Conservation (phyloP, 805 yeast species). For the Kluyveromyces aestuarii region DNA sequence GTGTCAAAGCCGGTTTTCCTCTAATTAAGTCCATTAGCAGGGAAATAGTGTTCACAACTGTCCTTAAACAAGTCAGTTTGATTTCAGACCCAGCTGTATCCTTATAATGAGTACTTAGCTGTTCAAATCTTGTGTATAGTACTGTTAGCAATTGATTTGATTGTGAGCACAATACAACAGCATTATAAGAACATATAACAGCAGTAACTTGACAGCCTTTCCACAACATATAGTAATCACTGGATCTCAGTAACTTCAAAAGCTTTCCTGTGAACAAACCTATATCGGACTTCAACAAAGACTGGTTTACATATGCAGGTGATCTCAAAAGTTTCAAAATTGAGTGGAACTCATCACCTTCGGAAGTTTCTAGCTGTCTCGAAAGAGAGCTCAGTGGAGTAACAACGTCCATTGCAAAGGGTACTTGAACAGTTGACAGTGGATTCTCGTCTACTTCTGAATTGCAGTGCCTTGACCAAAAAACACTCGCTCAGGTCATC, state of each 20-base stretch:
- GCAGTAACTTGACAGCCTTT: constrained; percentile 46
- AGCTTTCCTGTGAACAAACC: constrained; percentile 28
- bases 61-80: constrained; percentile 17
- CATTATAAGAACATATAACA: constrained; percentile 33
- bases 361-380: constrained; percentile 18
- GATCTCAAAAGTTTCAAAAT: constrained; percentile 20
- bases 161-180: constrained; percentile 27
- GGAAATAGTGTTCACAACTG: constrained; percentile 24
- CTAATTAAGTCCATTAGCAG: constrained; percentile 38
- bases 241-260: constrained; percentile 36
- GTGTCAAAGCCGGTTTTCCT: constrained; percentile 74
- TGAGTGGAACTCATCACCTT: constrained; percentile 23
- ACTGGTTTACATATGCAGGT: constrained; percentile 22
- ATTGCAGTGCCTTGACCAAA: too few relatives aligned
- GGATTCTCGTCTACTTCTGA: neutral
- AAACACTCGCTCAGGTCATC: too few relatives aligned
- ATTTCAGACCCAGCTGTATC: constrained; percentile 14
- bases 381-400: constrained; percentile 20
- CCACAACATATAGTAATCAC: constrained; percentile 43
- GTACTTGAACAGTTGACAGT: neutral
- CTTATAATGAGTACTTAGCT: constrained; percentile 15
- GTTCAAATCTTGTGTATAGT: constrained; percentile 22
- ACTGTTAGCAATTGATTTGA: constrained; percentile 23
- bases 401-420: constrained; percentile 2
- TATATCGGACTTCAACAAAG: constrained; percentile 25